These are phyloP conservation scores for Kodamaea anthophila DNA, from an alignment of 1,139 yeast genomes.

Conservation along the genomic window DNA sequence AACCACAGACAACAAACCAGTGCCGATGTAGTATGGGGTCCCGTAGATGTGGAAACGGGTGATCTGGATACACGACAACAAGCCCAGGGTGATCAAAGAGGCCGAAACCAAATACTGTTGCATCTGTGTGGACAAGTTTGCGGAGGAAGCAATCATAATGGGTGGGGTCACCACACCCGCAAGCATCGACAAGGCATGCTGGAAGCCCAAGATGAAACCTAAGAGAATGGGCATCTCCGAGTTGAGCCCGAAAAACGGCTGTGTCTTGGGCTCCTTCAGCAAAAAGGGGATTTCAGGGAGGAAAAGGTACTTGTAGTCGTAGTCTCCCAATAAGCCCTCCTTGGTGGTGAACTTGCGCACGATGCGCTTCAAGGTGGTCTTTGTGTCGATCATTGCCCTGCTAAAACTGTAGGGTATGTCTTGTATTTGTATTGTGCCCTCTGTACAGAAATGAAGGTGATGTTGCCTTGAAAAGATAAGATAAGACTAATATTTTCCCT, in stretches of 20 bases:
- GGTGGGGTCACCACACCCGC: conserved; percentile 93
- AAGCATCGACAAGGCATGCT: conserved; percentile 83
- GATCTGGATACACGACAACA: conserved; percentile 70
- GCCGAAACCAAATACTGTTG: conserved; percentile 73
- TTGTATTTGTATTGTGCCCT: too few relatives aligned
- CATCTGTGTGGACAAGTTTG: conserved; percentile 44
- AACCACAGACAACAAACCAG: conserved; percentile 81
- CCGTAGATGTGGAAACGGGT: conserved; percentile 69
- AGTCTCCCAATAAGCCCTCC: conserved; percentile 77
- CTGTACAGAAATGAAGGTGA: too few relatives aligned
- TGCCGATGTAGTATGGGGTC: conserved; percentile 74
- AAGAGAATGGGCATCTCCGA: conserved; percentile 73
- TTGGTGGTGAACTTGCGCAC: conserved; percentile 53
- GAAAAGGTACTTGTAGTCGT: conserved; percentile 72
- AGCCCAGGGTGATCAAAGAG: conserved; percentile 69
- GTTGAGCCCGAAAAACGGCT: conserved; percentile 77
- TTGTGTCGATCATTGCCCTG: conserved; percentile 1
- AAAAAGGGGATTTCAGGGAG: conserved; percentile 71
- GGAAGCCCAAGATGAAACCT: conserved; percentile 75
- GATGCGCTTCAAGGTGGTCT: conserved; percentile 13
- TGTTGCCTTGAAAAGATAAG: conserved; percentile 4
- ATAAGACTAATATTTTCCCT: conserved; percentile 2
- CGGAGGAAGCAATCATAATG: conserved; percentile 54
- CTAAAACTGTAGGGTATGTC: too few relatives aligned
- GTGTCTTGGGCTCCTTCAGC: conserved; percentile 42